Conservation (phyloP, 1,284 basidiomycete genomes). For the Peniophora sp. region DNA sequence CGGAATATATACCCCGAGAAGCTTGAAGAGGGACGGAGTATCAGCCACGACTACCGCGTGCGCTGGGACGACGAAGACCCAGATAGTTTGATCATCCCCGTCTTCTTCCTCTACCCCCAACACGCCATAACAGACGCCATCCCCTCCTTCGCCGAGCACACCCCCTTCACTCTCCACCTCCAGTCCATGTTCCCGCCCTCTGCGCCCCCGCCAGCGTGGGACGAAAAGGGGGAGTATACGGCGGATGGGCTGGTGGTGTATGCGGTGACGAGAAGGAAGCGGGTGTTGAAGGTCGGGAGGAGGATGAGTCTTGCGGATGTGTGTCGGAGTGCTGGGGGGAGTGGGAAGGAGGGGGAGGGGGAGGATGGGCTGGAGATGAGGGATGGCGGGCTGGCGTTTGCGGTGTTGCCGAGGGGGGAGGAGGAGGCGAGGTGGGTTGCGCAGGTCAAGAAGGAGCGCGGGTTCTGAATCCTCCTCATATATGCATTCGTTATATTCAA, state of each 20-base stretch:
- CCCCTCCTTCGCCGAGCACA: slow-evolving; percentile 79
- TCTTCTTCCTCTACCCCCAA: slow-evolving; percentile 91
- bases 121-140: slow-evolving; percentile 86
- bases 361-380: slow-evolving; percentile 80
- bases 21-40: slow-evolving; percentile 49
- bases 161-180: slow-evolving; percentile 76
- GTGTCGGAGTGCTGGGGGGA: slow-evolving; percentile 48
- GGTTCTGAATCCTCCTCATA: neutral
- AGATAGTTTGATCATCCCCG: slow-evolving; percentile 68
- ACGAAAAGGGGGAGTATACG: slow-evolving; percentile 66
- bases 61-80: slow-evolving; percentile 58
- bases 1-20: slow-evolving; percentile 1
- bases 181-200: slow-evolving; percentile 74
- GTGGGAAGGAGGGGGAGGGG: slow-evolving; percentile 51
- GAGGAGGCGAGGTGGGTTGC: slow-evolving; percentile 83
- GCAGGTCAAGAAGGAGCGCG: slow-evolving; percentile 70
- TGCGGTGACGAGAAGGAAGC: slow-evolving; percentile 68
- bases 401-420: slow-evolving; percentile 78
- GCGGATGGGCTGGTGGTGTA: slow-evolving; percentile 70
- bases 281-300: slow-evolving; percentile 85
- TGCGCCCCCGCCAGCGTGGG: slow-evolving; percentile 68
- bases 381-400: slow-evolving; percentile 83
- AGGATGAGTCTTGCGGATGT: slow-evolving; percentile 81
- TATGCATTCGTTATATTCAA: neutral
- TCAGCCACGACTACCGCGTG: slow-evolving; percentile 54